Evolutionary conservation across 441 rosid genomes (phyloP).

Genomic region (Mallotus repandus): DNA sequence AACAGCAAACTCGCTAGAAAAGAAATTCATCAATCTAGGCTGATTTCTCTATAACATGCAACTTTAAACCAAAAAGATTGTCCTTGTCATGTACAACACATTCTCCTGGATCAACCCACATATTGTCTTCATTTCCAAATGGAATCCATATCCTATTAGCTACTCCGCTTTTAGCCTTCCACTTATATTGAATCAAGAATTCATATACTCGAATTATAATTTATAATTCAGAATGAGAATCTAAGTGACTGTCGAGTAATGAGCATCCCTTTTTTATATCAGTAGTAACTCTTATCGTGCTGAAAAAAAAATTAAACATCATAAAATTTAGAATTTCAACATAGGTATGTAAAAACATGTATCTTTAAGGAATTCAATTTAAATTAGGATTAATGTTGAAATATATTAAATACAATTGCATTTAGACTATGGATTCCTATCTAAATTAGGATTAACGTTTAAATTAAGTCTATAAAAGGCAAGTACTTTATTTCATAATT

Average conservation of each 20-base stretch:
- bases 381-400: too few relatives aligned
- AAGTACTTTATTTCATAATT: too few relatives aligned
- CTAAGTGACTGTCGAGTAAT: slow-evolving; percentile 40
- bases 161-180: slow-evolving; percentile 35
- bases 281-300: slow-evolving; percentile 45
- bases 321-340: too few relatives aligned
- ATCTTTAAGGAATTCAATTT: too few relatives aligned
- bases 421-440: too few relatives aligned
- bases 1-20: slow-evolving; percentile 41
- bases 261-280: slow-evolving; percentile 32
- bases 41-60: slow-evolving; percentile 45
- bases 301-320: too few relatives aligned
- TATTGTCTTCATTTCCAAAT: slow-evolving; percentile 27
- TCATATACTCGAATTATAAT: slow-evolving; percentile 46
- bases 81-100: slow-evolving; percentile 53
- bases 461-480: too few relatives aligned
- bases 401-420: too few relatives aligned
- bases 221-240: slow-evolving; percentile 35
- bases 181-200: slow-evolving; percentile 31
- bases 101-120: slow-evolving; percentile 48
- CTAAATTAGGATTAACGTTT: too few relatives aligned
- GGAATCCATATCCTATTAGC: slow-evolving; percentile 52
- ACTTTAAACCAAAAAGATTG: slow-evolving; percentile 42
- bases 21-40: slow-evolving; percentile 29
- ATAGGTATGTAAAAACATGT: too few relatives aligned